phyloP scores from a whole-genome alignment of 2,329 filamentous ascomycete species.

The Fusarium brevicatenulatum region DNA sequence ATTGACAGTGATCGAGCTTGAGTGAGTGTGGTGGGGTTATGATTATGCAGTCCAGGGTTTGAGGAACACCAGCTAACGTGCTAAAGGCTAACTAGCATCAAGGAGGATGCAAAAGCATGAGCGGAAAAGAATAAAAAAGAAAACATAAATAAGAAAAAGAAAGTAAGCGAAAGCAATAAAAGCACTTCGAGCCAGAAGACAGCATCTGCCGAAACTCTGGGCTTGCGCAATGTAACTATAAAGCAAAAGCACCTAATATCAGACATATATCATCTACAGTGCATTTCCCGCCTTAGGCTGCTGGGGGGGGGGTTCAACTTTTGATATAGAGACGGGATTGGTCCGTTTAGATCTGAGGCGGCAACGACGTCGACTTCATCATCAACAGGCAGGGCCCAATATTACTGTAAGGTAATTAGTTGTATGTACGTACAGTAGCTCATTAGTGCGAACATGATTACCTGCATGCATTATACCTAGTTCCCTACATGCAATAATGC shows the following conservation, averaged over 20 bases:
- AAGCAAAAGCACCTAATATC: constrained; percentile 5
- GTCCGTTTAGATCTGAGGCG: background rate
- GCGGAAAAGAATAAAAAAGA: background rate
- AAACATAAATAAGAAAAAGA: background rate
- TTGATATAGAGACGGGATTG: constrained; percentile 6
- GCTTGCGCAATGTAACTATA: constrained; percentile 8
- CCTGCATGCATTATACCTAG: constrained; percentile 20
- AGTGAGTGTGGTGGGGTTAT: constrained; percentile 41
- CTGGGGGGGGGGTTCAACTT: background rate
- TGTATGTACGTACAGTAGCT: background rate
- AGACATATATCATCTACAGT: constrained; percentile 6
- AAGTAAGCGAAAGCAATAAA: constrained; percentile 3
- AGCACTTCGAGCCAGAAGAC: constrained; percentile 16
- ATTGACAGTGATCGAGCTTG: constrained; percentile 11
- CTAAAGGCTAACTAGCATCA: constrained; percentile 1
- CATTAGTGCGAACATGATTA: constrained; percentile 37
- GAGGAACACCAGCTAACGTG: constrained; percentile 17
- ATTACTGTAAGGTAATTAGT: background rate
- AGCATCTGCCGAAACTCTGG: constrained; percentile 5
- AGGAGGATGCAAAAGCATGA: constrained; percentile 4
- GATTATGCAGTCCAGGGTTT: constrained; percentile 39
- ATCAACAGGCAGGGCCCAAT: background rate
- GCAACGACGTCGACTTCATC: background rate
- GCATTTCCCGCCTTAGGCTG: background rate
- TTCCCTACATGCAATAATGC: background rate